phyloP scores from a whole-genome alignment of 139 green algal species.

The Volvox reticuliferus region DNA sequence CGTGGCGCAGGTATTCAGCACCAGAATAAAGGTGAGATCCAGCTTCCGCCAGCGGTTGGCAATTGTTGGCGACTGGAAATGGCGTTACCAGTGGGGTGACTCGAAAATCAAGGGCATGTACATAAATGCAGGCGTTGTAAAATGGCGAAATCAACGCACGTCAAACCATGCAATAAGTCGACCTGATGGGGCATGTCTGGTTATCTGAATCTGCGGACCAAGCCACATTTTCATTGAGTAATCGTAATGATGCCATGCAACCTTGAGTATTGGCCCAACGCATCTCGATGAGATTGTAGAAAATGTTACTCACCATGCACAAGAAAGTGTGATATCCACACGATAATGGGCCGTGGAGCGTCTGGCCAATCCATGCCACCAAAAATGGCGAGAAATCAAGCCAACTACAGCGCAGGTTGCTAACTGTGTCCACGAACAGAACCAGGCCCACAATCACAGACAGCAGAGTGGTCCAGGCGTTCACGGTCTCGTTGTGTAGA shows the following conservation, averaged over 20 bases:
- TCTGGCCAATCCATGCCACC: constrained; percentile 18
- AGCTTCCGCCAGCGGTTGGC: constrained; percentile 46
- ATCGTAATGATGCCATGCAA: too few species aligned
- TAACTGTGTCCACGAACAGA: background rate
- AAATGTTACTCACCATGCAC: background rate
- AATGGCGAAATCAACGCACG: too few species aligned
- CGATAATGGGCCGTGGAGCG: constrained; percentile 30
- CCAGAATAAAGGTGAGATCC: constrained; percentile 50
- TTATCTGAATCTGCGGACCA: background rate
- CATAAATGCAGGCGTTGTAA: too few species aligned
- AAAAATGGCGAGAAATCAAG: constrained; percentile 36
- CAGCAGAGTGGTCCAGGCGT: constrained; percentile 38
- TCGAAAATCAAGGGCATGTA: too few species aligned
- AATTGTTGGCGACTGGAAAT: constrained; percentile 1
- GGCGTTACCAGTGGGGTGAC: background rate
- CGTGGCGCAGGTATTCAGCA: constrained; percentile 46
- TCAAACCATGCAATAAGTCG: too few species aligned
- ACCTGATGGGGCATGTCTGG: too few species aligned
- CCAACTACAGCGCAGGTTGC: background rate
- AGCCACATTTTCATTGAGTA: background rate
- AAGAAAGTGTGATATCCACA: constrained; percentile 46
- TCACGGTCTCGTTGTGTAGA: constrained; percentile 45
- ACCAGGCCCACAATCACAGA: constrained; percentile 7
- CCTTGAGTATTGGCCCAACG: too few species aligned
- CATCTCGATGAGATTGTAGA: too few species aligned